phyloP scores from a whole-genome alignment of 2,329 filamentous ascomycete genomes.

The Cercospora sp. region DNA sequence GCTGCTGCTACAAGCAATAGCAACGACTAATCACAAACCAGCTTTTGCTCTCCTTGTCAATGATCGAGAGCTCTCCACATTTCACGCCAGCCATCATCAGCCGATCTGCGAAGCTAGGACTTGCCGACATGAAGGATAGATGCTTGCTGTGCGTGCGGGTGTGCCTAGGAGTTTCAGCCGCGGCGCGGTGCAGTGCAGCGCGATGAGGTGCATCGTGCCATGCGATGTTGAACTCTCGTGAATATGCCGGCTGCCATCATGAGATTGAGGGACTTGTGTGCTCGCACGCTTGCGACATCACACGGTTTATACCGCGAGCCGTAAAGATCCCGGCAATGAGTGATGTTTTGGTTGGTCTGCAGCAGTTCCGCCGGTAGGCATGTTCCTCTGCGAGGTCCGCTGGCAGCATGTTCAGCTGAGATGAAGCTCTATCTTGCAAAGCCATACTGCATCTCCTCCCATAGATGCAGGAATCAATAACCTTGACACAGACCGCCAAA shows the following conservation, averaged over 20 bases:
- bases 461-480: not conserved
- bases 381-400: too few species aligned
- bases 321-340: not conserved
- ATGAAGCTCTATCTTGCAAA: not conserved
- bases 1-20: not conserved
- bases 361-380: not conserved
- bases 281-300: not conserved
- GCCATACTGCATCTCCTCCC: not conserved
- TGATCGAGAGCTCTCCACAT: not conserved
- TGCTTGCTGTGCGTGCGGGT: not conserved
- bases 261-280: not conserved
- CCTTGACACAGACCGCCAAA: slow-evolving; percentile 9
- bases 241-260: not conserved
- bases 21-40: not conserved
- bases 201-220: not conserved
- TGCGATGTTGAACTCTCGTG: not conserved
- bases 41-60: too few species aligned
- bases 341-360: not conserved
- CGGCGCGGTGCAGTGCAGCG: not conserved
- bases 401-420: not conserved
- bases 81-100: not conserved
- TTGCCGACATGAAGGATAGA: not conserved
- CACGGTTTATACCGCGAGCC: too few species aligned
- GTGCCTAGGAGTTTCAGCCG: not conserved
- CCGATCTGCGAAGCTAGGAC: not conserved